Conservation (phyloP, 306 rosid genomes). For the Sicyos baderoa region DNA sequence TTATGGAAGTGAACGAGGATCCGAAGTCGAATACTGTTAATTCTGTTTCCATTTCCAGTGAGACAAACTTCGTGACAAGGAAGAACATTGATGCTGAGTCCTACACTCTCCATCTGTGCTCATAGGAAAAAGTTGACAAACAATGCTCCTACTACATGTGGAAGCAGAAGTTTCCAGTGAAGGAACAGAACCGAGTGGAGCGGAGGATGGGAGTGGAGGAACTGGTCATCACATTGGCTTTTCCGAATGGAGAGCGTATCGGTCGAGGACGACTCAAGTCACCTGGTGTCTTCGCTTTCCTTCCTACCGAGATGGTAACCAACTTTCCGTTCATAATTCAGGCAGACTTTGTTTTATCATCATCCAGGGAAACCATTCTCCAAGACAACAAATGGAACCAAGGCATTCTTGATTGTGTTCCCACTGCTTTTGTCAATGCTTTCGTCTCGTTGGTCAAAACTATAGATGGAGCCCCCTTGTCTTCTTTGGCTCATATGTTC, state of each 20-base stretch:
- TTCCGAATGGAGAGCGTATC: slow-evolving; percentile 49
- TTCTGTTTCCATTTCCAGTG: slow-evolving; percentile 46
- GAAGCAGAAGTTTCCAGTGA: slow-evolving; percentile 60
- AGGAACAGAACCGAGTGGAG: slow-evolving; percentile 37
- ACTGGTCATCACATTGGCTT: slow-evolving; percentile 52
- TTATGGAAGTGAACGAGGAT: slow-evolving; percentile 40
- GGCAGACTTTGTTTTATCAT: slow-evolving; percentile 63
- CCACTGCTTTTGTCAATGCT: slow-evolving; percentile 52
- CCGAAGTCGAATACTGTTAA: slow-evolving; percentile 32
- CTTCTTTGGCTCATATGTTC: slow-evolving; percentile 39
- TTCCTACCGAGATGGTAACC: slow-evolving; percentile 71
- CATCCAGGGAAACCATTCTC: slow-evolving; percentile 66
- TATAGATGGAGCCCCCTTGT: slow-evolving; percentile 31
- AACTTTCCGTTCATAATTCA: slow-evolving; percentile 68
- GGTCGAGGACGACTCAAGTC: slow-evolving; percentile 26
- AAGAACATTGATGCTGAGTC: slow-evolving; percentile 63
- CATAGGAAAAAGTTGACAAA: slow-evolving; percentile 26
- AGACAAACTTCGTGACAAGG: slow-evolving; percentile 33
- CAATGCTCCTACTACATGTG: slow-evolving; percentile 57
- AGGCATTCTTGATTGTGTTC: slow-evolving; percentile 62
- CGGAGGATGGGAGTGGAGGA: slow-evolving; percentile 50
- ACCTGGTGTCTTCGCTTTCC: slow-evolving; percentile 55
- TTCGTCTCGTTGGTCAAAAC: slow-evolving; percentile 39
- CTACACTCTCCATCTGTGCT: slow-evolving; percentile 48
- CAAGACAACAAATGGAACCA: slow-evolving; percentile 62